Base-by-base conservation (phyloP, 305 asterid species). In the Plantago rigida region DNA sequence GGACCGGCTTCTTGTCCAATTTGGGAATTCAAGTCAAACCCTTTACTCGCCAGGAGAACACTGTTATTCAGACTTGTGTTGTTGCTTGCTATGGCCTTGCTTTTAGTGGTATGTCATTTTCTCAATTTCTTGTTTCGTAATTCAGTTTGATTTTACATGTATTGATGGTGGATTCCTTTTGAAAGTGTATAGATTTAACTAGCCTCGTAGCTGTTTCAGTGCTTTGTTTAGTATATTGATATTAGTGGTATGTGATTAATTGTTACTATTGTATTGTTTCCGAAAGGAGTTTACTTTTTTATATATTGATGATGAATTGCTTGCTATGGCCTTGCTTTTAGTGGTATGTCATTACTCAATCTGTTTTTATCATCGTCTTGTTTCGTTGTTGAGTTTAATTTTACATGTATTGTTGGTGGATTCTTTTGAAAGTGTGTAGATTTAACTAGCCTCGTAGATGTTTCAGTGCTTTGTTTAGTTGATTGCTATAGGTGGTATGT, bases 21-120 rank as follows among this genome's bases (percentile, higher is more conserved):
- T 72, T 90, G 3, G 96, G 96, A 0, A 64, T 79, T 60, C 66
- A 80, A 36, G 71, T 66, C 39, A 59, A 51, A 10, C 96, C 98
- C 1, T 91, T 91, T 51, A 86, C 95, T 53, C 83, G 84, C 62
- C 98, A 91, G 63, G 98, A 91, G 81, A 87, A 87, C 59, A 91
- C 98, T n/a, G 96, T 87, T 41, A 87, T 87, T 61, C 97, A 90
- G 69, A 91, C 98, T 14, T 91, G 98, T 61, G 94, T 87, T 28
- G 98, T 91, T 70, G 96, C 96, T 71, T 91, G 96, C 70, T 91
- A 84, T 63, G 96, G 96, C 54, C 94, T 91, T 62, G 94, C 96
- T 59, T 86, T 82, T 74, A 86, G 96, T 42, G 98, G 98, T 91
- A 81, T 57, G 19, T 51, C 11, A 34, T 44, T 39, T 71, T 0